Evolutionary conservation across 1,139 yeast species (phyloP), one percentile per base, ranked within the genome.

Genomic region (Yamadazyma dendronema): DNA sequence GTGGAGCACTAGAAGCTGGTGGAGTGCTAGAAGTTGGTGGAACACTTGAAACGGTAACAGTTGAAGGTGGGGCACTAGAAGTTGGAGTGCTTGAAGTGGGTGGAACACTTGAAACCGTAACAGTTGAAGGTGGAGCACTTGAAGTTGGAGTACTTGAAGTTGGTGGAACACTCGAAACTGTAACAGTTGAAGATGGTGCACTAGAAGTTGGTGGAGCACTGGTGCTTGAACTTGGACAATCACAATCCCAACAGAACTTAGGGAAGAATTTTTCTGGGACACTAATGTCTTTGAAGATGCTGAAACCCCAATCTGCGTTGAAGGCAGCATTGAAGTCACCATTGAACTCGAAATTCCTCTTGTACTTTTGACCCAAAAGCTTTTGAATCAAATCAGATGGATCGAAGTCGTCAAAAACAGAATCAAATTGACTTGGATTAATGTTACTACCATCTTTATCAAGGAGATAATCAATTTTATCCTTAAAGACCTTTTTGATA

Each of bases 191-290:
- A 17, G 28, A 11, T 21, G 36, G 15, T 14, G 38, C 22, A 24
- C 39, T 27, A 21, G 46, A 31, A 16, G 40, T n/a, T n/a, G 45
- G 28, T 12, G 37, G 15, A 21, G 37, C 4, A 23, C 27, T 29
- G 14, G 47, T 12, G 15, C 35, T 33, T 17, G 31, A 17, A 28
- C 23, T 17, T 19, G 34, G 44, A 47, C 59, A 54, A 36, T 49
- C 50, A 46, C 59, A 54, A 33, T 47, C 48, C 59, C 59, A 56
- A 46, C 60, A 55, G 44, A 45, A 48, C 36, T 50, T 48, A 21
- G 48, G 49, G 28, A 54, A 35, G 3, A 32, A 31, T 12, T 13
- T 31, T 25, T 47, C 33, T 13, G 40, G 35, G 17, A 52, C 47
- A 21, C 47, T 52, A 37, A 53, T 46, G 6, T 42, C 35, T n/a